Conservation (phyloP, 2,329 filamentous ascomycete genomes). For the Periconia macrospinosa region DNA sequence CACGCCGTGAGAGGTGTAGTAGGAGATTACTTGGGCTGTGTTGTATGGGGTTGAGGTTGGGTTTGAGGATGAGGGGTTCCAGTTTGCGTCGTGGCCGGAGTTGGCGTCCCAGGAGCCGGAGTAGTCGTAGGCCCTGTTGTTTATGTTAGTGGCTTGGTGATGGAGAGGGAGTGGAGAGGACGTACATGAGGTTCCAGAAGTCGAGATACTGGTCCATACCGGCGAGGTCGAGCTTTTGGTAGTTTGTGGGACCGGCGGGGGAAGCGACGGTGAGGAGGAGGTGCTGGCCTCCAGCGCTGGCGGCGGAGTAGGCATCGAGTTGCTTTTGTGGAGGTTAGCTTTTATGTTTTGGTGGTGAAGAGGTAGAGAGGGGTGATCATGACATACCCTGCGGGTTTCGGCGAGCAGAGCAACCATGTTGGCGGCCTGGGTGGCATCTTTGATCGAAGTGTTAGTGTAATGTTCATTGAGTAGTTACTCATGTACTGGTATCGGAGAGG, state of each 20-base stretch:
- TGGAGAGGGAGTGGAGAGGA: background rate
- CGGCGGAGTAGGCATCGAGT: slow-evolving; percentile 45
- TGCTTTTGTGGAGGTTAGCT: slow-evolving; percentile 15
- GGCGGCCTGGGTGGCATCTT: slow-evolving; percentile 32
- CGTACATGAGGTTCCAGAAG: slow-evolving; percentile 66
- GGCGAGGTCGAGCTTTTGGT: slow-evolving; percentile 46
- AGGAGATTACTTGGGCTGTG: slow-evolving; percentile 31
- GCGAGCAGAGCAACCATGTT: slow-evolving; percentile 38
- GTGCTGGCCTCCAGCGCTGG: slow-evolving; percentile 43
- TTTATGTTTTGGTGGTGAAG: background rate
- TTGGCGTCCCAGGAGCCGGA: slow-evolving; percentile 38
- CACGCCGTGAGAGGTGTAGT: slow-evolving; percentile 37
- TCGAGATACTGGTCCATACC: slow-evolving; percentile 53
- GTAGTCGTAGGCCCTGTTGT: slow-evolving; percentile 70
- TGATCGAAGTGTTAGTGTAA: background rate
- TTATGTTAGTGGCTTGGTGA: background rate
- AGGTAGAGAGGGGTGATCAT: background rate
- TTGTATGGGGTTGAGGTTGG: slow-evolving; percentile 37
- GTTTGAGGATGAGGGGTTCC: slow-evolving; percentile 25
- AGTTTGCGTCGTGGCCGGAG: slow-evolving; percentile 39
- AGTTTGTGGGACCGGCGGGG: slow-evolving; percentile 45
- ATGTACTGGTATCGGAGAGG: background rate
- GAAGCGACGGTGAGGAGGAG: slow-evolving; percentile 48
- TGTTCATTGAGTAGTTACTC: background rate
- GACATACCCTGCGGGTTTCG: slow-evolving; percentile 24